Base-by-base conservation (phyloP, 108 stramenopile genomes). In the Skeletonema marinoi region DNA sequence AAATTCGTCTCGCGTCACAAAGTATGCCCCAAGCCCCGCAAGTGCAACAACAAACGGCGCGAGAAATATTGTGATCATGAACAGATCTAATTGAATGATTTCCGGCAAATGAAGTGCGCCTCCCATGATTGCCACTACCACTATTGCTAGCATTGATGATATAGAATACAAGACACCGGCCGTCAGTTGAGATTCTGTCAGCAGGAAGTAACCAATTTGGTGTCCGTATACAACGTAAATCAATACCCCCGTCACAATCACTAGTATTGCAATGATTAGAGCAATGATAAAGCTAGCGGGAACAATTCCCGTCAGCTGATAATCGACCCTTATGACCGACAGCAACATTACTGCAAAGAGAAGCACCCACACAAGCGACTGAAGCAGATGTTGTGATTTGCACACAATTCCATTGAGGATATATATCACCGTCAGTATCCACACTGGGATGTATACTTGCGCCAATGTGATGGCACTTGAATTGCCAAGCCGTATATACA, bases 141-240 rank as follows among this genome's bases (percentile, higher is more conserved):
- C 69, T 32, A 95, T 89, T 19, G 87, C 83, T 39, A 92, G 77
- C 25, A 92, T 60, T 21, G 92, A 88, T 41, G 94, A 85, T 51
- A 88, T 75, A 3, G 89, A 88, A 71, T 93, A 95, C 39, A 95
- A 75, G 36, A 90, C 91, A 46, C 92, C 90, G 11, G 94, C 94
- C 14, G 91, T 92, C n/a, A 92, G 71, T 76, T 95, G 94, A 32
- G 90, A 77, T 64, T 93, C 92, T 6, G 92, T 90, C 21, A 95
- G 73, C 62, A 84, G 87, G 74, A 89, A 95, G 67, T 92, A 95
- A 25, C 92, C 92, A 51, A 93, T 81, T 71, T 95, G 94, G 71
- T 95, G 94, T 11, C 94, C 94, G 66, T 93, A 86, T 30, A 95
- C 80, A 72, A 95, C 86, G 68, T 93, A 89, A 14, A 95, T 84